Evolutionary conservation across 805 yeast genomes (phyloP).

Genomic region (Saccharomycopsis vini): DNA sequence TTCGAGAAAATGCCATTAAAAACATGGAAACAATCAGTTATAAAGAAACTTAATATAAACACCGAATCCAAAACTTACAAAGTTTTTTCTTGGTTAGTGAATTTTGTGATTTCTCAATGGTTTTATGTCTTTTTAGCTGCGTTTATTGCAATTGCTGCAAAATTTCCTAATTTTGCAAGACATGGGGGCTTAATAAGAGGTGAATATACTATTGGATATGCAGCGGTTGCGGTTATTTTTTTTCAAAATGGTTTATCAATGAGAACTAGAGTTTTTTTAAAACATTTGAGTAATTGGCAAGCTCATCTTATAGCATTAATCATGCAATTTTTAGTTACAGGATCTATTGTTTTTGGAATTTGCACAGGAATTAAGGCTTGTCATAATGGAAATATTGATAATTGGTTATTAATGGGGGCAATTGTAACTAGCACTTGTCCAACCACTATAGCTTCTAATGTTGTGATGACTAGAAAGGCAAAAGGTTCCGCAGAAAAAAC

Average conservation of each 20-base stretch:
- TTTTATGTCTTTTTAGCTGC: conserved; percentile 65
- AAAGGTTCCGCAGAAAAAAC: conserved; percentile 75
- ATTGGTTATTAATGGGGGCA: conserved; percentile 74
- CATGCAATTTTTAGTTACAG: conserved; percentile 63
- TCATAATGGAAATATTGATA: conserved; percentile 46
- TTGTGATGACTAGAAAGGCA: conserved; percentile 83
- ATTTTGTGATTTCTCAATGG: conserved; percentile 44
- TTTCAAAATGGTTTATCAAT: conserved; percentile 74
- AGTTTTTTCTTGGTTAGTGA: background rate
- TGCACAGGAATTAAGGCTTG: conserved; percentile 58
- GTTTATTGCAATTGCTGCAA: conserved; percentile 64
- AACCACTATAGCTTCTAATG: conserved; percentile 86
- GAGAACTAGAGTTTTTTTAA: conserved; percentile 50
- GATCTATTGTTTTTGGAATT: conserved; percentile 64
- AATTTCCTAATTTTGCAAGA: conserved; percentile 75
- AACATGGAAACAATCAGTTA: background rate
- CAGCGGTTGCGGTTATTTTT: conserved; percentile 82
- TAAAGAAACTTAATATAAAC: background rate
- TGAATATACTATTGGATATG: conserved; percentile 71
- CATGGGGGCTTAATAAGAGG: conserved; percentile 71
- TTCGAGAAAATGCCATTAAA: too few species aligned
- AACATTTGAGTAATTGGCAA: conserved; percentile 69
- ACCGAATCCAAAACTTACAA: background rate
- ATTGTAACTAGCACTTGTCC: conserved; percentile 83
- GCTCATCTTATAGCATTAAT: conserved; percentile 67